A percentile compares a stretch with the other conserved stretches of the same genome.
phyloP scores from a whole-genome alignment of 805 yeast species.

The Saccharomycopsis sp. region DNA sequence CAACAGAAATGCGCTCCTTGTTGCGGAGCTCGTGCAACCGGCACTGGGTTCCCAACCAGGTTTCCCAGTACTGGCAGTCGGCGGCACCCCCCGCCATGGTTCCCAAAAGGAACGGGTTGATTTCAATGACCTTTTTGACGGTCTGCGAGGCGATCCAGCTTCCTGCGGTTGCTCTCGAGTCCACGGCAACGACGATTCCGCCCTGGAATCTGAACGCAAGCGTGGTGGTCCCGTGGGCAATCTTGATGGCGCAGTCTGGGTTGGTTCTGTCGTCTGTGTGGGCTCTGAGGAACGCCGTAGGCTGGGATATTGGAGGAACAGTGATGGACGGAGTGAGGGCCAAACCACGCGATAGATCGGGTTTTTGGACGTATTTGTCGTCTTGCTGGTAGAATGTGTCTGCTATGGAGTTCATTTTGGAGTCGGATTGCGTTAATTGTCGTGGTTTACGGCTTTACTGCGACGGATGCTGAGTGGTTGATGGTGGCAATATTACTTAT shows the following conservation, averaged over 20 bases:
- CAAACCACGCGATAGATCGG: neutral
- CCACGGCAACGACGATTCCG: conserved; percentile 94
- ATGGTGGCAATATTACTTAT: neutral
- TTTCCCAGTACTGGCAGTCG: conserved; percentile 98
- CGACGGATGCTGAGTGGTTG: neutral
- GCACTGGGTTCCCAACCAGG: conserved; percentile 97
- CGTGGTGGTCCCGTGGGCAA: conserved; percentile 99
- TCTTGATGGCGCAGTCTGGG: conserved; percentile 91
- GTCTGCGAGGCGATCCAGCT: conserved; percentile 98
- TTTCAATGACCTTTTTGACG: conserved; percentile 94
- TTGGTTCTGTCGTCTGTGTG: conserved; percentile 93
- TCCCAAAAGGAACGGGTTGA: conserved; percentile 90
- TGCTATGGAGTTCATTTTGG: conserved; percentile 20
- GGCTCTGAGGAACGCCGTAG: conserved; percentile 91
- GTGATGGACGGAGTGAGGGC: conserved; percentile 53
- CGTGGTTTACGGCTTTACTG: too few relatives aligned
- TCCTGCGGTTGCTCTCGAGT: conserved; percentile 97
- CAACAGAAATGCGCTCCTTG: conserved; percentile 90
- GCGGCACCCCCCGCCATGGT: conserved; percentile 99
- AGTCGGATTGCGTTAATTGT: neutral
- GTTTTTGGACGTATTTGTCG: conserved; percentile 2
- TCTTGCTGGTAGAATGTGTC: conserved; percentile 6
- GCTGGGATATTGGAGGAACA: conserved; percentile 80
- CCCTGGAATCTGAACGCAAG: conserved; percentile 93
- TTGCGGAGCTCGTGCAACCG: conserved; percentile 90